Base-by-base conservation (phyloP, 352 stramenopile genomes). In the Phytophthora hybrid region DNA sequence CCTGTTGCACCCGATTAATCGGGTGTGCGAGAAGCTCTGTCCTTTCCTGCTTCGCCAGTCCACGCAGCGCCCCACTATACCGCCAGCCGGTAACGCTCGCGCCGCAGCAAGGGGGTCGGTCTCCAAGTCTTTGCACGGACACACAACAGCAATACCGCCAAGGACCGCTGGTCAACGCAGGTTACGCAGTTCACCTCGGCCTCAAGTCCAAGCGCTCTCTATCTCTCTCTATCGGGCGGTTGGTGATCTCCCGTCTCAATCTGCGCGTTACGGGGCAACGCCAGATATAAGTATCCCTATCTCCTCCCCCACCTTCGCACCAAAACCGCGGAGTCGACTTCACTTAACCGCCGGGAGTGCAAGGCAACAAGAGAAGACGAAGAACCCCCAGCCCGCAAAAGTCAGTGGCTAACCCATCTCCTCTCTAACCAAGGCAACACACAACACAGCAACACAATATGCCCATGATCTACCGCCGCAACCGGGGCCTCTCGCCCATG, bases 401-500 rank as follows among this genome's bases (percentile, higher is more conserved):
- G 41, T 13, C 11, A 49, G 41, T 49, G 41, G 18, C 41, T 49
- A 49, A 49, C 41, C 41, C 41, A 49, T 49, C 41, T 49, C 41
- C 41, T 49, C 41, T 49, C 41, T 49, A 49, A 49, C 41, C 41
- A 19, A 49, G 41, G 16, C 34, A 41, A 41, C 23, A 26, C 23
- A 1, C 34, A 41, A 41, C 34, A 41, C 34, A 21, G n/a, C 34
- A 59, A 53, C 21, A 60, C 34, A 32, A 9, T 0, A 89, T 87
- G 76, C 71, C 82, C 60, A 90, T 87, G 77, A 92, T 92, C 72
- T 90, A 89, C 63, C 81, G 84, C 6, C 82, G 84, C 47, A 87
- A 87, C 54, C 73, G 78, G 32, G 74, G 79, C 13, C 71, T 81
- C 19, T 86, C 73, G 29, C 71, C 77, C 14, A 81, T 78, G 63